Conservation (phyloP, 148 eudicot genomes). For the Oxyria digyna region DNA sequence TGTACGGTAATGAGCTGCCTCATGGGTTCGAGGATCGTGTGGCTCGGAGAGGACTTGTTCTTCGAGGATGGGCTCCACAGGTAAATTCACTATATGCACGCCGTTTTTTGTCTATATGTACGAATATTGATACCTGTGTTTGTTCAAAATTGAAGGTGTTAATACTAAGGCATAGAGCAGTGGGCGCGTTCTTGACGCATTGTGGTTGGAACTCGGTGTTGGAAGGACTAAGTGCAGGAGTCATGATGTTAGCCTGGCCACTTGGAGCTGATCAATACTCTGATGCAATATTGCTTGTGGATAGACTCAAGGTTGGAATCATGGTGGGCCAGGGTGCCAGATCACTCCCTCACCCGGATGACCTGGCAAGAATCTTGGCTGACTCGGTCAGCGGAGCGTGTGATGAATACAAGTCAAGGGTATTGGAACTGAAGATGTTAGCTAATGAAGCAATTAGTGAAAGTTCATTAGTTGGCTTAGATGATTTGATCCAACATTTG, state of each 20-base stretch:
- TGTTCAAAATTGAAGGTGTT: not conserved
- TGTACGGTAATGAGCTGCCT: slow-evolving; percentile 10
- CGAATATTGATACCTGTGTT: too few relatives aligned
- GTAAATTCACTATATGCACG: slow-evolving; percentile 3
- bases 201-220: slow-evolving; percentile 85
- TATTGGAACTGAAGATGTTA: too few relatives aligned
- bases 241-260: slow-evolving; percentile 57
- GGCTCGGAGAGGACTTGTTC: slow-evolving; percentile 23
- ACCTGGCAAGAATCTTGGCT: too few relatives aligned
- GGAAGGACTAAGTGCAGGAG: slow-evolving; percentile 49
- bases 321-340: slow-evolving; percentile 29
- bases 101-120: too few relatives aligned
- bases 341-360: too few relatives aligned
- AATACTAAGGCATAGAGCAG: slow-evolving; percentile 49
- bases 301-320: slow-evolving; percentile 31
- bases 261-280: slow-evolving; percentile 61
- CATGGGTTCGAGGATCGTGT: slow-evolving; percentile 30
- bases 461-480: too few relatives aligned
- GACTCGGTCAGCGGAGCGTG: too few relatives aligned
- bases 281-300: slow-evolving; percentile 43
- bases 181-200: slow-evolving; percentile 57
- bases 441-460: too few relatives aligned
- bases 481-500: too few relatives aligned
- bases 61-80: slow-evolving; percentile 64
- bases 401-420: too few relatives aligned